Evolutionary conservation across 495 filamentous ascomycete species (phyloP).

Genomic region (Talaromyces stipitatus): DNA sequence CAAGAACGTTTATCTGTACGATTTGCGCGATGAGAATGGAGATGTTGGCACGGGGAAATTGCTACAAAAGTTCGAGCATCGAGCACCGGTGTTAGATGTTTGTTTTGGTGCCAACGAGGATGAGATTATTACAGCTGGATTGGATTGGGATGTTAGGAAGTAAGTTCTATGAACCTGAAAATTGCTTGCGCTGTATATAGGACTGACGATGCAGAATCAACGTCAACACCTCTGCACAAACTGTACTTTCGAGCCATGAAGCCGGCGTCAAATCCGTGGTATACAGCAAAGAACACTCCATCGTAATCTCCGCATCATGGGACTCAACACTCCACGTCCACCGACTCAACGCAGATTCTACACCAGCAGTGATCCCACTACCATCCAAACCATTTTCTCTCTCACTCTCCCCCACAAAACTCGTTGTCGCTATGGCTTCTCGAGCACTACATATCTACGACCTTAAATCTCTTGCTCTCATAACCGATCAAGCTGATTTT

Average conservation of each 20-base stretch:
- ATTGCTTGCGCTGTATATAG: neutral
- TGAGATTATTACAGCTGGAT: slow-evolving; percentile 74
- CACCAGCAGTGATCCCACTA: slow-evolving; percentile 54
- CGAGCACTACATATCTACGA: slow-evolving; percentile 90
- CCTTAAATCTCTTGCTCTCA: slow-evolving; percentile 54
- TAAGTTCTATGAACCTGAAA: slow-evolving; percentile 22
- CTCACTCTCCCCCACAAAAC: slow-evolving; percentile 68
- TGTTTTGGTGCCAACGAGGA: slow-evolving; percentile 77
- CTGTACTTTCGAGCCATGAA: slow-evolving; percentile 67
- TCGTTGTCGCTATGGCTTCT: slow-evolving; percentile 94
- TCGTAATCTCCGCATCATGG: slow-evolving; percentile 89
- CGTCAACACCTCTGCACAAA: slow-evolving; percentile 61
- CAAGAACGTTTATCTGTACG: slow-evolving; percentile 84
- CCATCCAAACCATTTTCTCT: slow-evolving; percentile 84
- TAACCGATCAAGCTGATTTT: slow-evolving; percentile 42
- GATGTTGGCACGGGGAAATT: slow-evolving; percentile 49
- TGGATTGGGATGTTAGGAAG: slow-evolving; percentile 81
- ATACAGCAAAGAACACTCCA: slow-evolving; percentile 65
- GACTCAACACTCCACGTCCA: slow-evolving; percentile 85
- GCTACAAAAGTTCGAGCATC: slow-evolving; percentile 67
- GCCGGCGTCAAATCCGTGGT: slow-evolving; percentile 74
- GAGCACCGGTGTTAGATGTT: slow-evolving; percentile 80
- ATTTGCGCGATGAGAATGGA: slow-evolving; percentile 56
- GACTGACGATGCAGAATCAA: slow-evolving; percentile 50
- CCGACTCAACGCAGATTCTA: slow-evolving; percentile 38